Conservation (phyloP, 163 green algal species). For the Scenedesmus sp. region DNA sequence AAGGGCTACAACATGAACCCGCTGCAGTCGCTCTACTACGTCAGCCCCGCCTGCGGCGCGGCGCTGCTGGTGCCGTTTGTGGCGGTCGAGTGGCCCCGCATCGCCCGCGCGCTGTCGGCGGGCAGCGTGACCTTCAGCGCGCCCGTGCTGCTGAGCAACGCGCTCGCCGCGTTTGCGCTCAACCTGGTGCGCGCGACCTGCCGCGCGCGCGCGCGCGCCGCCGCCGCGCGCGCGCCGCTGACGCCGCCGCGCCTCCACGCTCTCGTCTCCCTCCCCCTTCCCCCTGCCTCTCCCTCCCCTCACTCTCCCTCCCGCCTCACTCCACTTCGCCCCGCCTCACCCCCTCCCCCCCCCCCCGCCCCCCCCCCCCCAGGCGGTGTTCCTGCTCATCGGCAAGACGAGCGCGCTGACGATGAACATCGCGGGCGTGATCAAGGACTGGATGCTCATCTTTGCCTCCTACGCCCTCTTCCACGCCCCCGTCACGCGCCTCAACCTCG, state of each 20-base stretch:
- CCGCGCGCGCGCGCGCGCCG: too few species aligned
- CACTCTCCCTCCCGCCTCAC: too few species aligned
- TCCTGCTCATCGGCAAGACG: conserved; percentile 91
- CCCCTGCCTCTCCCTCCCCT: too few species aligned
- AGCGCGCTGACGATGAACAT: conserved; percentile 97
- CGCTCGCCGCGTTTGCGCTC: conserved; percentile 80
- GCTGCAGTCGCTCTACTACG: conserved; percentile 92
- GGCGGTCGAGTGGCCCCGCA: conserved; percentile 67
- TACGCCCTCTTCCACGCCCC: conserved; percentile 81
- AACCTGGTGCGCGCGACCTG: conserved; percentile 83
- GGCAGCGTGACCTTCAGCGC: conserved; percentile 55
- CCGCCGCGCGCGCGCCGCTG: too few species aligned
- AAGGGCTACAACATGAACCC: conserved; percentile 89
- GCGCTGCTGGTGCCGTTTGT: conserved; percentile 88
- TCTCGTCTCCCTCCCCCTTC: too few species aligned
- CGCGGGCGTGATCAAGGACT: conserved; percentile 97
- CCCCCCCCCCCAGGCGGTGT: conserved; percentile 64
- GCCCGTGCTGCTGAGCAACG: conserved; percentile 83
- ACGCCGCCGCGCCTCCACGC: too few species aligned
- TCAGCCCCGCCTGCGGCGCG: conserved; percentile 88
- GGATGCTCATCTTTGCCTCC: conserved; percentile 92
- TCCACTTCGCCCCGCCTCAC: background rate
- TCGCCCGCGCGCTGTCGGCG: background rate
- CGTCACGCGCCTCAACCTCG: conserved; percentile 75
- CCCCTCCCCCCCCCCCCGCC: background rate